phyloP scores from a whole-genome alignment of 192 early-diverging fungal species.

The Entrophospora sp. region DNA sequence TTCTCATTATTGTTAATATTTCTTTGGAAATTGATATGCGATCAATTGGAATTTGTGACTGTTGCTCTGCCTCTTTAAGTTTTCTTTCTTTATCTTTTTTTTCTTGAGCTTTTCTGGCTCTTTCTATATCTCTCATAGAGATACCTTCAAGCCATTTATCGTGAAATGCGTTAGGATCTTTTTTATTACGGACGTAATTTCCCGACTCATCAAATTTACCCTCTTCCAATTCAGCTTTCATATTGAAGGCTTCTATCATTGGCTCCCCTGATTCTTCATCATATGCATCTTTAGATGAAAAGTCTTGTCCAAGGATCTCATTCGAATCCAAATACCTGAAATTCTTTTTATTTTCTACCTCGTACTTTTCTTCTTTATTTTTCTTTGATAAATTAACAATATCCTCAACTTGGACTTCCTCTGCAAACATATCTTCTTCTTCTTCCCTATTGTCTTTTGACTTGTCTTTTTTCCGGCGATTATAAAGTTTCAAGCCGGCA shows the following conservation, averaged over 20 bases:
- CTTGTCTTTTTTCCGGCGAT: constrained; percentile 25
- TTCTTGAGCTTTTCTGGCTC: constrained; percentile 45
- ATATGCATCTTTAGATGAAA: constrained; percentile 32
- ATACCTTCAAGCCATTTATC: constrained; percentile 63
- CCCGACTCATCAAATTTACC: constrained; percentile 57
- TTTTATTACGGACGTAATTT: constrained; percentile 62
- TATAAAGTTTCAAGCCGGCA: constrained; percentile 27
- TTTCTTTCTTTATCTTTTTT: constrained; percentile 30
- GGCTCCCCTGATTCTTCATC: constrained; percentile 49
- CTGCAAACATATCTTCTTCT: constrained; percentile 59
- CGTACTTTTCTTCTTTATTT: constrained; percentile 16
- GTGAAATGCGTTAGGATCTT: constrained; percentile 60
- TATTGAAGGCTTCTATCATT: constrained; percentile 64
- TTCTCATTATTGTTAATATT: constrained; percentile 48
- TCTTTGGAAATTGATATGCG: constrained; percentile 46
- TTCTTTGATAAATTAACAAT: neutral
- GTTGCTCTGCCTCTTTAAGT: constrained; percentile 39
- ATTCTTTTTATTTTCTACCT: constrained; percentile 21
- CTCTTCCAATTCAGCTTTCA: constrained; percentile 67
- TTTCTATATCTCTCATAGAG: constrained; percentile 46
- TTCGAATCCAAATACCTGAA: constrained; percentile 13
- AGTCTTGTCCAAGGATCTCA: constrained; percentile 48
- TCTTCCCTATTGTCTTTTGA: constrained; percentile 22
- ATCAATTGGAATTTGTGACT: constrained; percentile 34
- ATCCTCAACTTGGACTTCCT: too few relatives aligned